Evolutionary conservation across 345 rosid genomes (phyloP), one percentile per base, ranked within the genome.

Genomic region (Murraya koenigii): DNA sequence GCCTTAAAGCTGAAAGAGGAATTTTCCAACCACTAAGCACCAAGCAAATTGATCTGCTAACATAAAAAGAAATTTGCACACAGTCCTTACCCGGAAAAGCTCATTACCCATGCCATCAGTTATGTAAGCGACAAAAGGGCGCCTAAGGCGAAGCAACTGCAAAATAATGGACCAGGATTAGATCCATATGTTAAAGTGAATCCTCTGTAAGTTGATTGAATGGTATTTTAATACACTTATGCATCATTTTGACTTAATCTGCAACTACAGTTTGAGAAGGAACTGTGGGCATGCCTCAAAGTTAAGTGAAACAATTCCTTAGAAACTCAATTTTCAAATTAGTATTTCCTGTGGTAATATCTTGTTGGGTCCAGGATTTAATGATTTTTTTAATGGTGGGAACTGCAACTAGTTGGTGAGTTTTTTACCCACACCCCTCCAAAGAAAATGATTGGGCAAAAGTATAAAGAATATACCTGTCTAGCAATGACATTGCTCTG

Each of bases 131-230:
- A 90, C 87, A 81, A 95, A 95, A 72, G 99, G 98, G 22, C 97
- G 99, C 82, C 99, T 91, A 22, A 80, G 72, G 70, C 97, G 94
- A 78, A 95, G 94, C 33, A 95, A 83, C 97, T 95, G 87, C 82
- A 82, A 30, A 70, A 70, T 20, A 58, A 7, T 72, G 7, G 32
- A n/a, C 32, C 47, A 71, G 5, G 15, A 32, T 54, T 58, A 54
- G 41, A 47, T 32, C 30, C 23, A 56, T 58, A 32, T 30, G 7
- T 15, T 69, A 6, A 54, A 71, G 74, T 10, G 30, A 55, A 52
- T 20, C 41, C 62, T 0, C 9, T 28, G 36, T 70, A 6, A 49
- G 41, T 26, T 11, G 19, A 33, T 32, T 0, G 41, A 26, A 8
- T 47, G 15, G 36, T 17, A 19, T 28, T 26, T 19, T 38, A 28